Conservation (phyloP, 2,329 filamentous ascomycete genomes). For the Aureobasidium sp. region DNA sequence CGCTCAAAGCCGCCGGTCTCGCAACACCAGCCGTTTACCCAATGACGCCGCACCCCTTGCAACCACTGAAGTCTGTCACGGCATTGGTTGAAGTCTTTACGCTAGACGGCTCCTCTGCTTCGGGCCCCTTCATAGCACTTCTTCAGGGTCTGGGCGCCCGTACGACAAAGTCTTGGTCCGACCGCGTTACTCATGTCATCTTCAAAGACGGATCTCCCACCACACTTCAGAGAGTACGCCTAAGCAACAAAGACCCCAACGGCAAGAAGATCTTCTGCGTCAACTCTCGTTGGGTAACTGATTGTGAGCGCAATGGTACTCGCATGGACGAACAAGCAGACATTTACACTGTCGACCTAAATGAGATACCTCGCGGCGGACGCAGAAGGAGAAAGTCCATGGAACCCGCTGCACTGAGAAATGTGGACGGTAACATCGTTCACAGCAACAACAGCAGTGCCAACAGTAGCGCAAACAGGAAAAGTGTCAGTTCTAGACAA, state of each 20-base stretch:
- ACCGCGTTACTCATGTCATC: slow-evolving; percentile 29
- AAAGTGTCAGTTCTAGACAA: slow-evolving; percentile 9
- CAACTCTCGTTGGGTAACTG: slow-evolving; percentile 30
- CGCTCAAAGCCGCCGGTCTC: slow-evolving; percentile 22
- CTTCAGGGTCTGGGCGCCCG: slow-evolving; percentile 28
- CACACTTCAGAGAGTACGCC: slow-evolving; percentile 25
- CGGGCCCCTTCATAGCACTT: slow-evolving; percentile 25
- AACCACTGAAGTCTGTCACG: slow-evolving; percentile 25
- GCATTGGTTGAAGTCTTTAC: slow-evolving; percentile 30
- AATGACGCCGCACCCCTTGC: slow-evolving; percentile 29
- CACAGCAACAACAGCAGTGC: slow-evolving; percentile 21
- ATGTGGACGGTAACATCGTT: slow-evolving; percentile 27
- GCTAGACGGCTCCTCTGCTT: slow-evolving; percentile 27
- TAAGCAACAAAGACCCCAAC: slow-evolving; percentile 24
- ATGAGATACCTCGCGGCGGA: slow-evolving; percentile 23
- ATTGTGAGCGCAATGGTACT: slow-evolving; percentile 25
- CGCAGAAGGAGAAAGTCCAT: slow-evolving; percentile 28
- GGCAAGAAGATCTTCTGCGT: slow-evolving; percentile 26
- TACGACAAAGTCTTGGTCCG: slow-evolving; percentile 27
- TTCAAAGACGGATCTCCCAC: slow-evolving; percentile 31
- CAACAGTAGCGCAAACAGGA: slow-evolving; percentile 22
- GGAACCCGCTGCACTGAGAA: slow-evolving; percentile 26
- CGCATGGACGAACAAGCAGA: slow-evolving; percentile 25
- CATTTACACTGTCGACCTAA: slow-evolving; percentile 26
- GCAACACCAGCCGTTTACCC: slow-evolving; percentile 22